phyloP scores from a whole-genome alignment of 306 rosid species.

The Rosa persica region DNA sequence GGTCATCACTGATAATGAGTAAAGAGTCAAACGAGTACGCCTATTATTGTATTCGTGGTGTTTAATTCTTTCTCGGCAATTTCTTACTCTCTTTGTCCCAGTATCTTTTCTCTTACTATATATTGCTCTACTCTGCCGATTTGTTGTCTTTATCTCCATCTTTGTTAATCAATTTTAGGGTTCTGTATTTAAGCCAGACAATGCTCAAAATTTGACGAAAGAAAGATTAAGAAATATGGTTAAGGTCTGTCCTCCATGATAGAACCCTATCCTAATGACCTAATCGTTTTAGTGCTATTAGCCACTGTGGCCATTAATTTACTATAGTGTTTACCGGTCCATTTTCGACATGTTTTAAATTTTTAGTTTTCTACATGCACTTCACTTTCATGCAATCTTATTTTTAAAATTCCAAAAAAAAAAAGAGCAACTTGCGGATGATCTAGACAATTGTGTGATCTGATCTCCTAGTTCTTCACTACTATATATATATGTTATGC shows the following conservation, averaged over 20 bases:
- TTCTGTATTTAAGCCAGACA: not conserved
- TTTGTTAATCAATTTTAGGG: not conserved
- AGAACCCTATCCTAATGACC: not conserved
- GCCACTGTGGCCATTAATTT: not conserved
- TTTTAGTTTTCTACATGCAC: too few relatives aligned
- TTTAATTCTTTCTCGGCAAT: not conserved
- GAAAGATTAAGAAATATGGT: not conserved
- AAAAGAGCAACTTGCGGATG: too few relatives aligned
- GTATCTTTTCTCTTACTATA: not conserved
- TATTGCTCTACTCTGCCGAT: not conserved
- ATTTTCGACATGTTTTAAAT: not conserved
- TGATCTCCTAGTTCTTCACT: too few relatives aligned
- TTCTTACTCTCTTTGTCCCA: not conserved
- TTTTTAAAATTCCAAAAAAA: too few relatives aligned
- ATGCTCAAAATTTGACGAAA: not conserved
- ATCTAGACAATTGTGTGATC: too few relatives aligned
- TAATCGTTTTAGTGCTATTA: not conserved
- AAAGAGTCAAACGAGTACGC: constrained; percentile 17
- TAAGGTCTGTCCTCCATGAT: not conserved
- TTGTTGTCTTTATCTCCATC: not conserved
- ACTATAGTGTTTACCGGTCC: not conserved
- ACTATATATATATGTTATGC: too few relatives aligned
- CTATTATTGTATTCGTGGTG: not conserved
- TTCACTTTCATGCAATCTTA: too few relatives aligned
- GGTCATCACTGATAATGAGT: not conserved